Evolutionary conservation across 1,284 basidiomycete species (phyloP), one percentile per base, ranked within the genome.

Genomic region (Irpex sp.): DNA sequence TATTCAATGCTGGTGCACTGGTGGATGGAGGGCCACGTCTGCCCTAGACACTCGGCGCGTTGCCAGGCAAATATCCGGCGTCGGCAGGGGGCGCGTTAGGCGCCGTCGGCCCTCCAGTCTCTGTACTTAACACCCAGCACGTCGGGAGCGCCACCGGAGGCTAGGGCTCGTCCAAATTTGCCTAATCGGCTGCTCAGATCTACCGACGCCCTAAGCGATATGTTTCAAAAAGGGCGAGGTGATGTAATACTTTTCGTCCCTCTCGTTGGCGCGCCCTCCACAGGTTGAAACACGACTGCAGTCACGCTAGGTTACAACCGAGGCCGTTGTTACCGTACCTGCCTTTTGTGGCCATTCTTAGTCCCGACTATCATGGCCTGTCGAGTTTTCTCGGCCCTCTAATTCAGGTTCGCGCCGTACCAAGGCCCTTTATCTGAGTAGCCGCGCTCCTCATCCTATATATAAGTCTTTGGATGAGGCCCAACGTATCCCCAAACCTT

Each of bases 151-250:
- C 61, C 61, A 62, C 61, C 61, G 61, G 61, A 53, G 43, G 37
- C 61, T 62, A 62, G 50, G 13, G 39, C 26, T 19, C 47, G 31
- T 31, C 33, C 19, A 49, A 21, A 21, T 37, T 55, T 57, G 61
- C 61, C 50, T 54, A 36, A 62, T 62, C 61, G 51, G 43, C 43
- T 53, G 57, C 35, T 39, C 57, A 51, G 35, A 36, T 19, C 49
- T 50, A 35, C 49, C 57, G 61, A 61, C 35, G 61, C n/a, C 33
- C 35, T 55, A 62, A 62, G 61, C 61, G 61, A 62, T 46, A 58
- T 54, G 61, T 62, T 62, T 62, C 61, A 62, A 26, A 50, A n/a
- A 17, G 8, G 17, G 15, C 31, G 31, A 47, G 61, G 51, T 62
- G 61, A 62, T 62, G 57, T 62, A 62, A 62, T 61, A 36, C 49